Base-by-base conservation (phyloP, 495 filamentous ascomycete species). In the Neurospora sp. region DNA sequence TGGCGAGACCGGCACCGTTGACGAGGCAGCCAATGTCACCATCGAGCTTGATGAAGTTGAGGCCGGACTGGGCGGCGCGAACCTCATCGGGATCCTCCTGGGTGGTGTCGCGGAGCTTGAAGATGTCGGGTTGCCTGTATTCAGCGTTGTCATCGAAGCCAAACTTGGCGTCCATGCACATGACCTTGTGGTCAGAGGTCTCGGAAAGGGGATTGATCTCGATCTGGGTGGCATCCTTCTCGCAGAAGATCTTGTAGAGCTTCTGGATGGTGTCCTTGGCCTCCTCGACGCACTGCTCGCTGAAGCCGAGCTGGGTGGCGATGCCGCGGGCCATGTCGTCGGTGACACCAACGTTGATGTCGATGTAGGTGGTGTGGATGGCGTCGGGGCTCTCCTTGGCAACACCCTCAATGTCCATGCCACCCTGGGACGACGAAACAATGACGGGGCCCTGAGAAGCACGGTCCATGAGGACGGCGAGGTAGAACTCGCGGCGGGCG, bases 1-100 rank as follows among this genome's bases (percentile, higher is more conserved):
- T 99, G 81, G 96, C 96, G 72, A 99, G 91, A 86, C 96, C 96
- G 76, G 96, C 96, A 82, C 96, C 96, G 83, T 99, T 99, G 85
- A 99, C 96, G 81, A 99, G 87, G 86, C 96, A 99, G 80, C 96
- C 96, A 81, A 99, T 99, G 82, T 99, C 96, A 81, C 96, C 96
- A 82, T 97, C 96, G 61, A 99, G 91, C 88, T 99, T 99, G 88
- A 99, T 99, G 87, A 99, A 99, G 89, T 99, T 99, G 71, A 99
- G 87, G 71, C 94, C 94, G 69, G 88, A 91, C 88, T 97, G 89
- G 75, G 93, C 94, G 78, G 96, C 96, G 84, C 93, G 94, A 80
- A 99, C 95, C 86, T 99, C 96, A 80, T 99, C 95, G 53, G 95
- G 82, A 82, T 99, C 96, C 85, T 99, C 96, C 85, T 99, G 96